These are phyloP conservation scores for Blumeria graminis DNA, from an alignment of 2,329 filamentous ascomycete genomes.

Conservation along the genomic window DNA sequence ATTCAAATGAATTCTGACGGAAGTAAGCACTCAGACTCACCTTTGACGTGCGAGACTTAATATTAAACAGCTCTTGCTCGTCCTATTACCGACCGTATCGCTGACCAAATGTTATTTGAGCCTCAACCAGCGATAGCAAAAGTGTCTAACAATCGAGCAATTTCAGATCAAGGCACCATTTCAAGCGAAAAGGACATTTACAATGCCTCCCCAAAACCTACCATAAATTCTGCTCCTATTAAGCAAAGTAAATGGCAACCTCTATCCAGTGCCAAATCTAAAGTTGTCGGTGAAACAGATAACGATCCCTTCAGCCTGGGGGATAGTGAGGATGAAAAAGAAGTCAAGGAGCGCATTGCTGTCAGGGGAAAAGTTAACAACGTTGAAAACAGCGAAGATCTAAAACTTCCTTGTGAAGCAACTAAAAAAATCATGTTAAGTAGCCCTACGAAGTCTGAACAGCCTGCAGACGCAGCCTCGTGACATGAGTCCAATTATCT, in stretches of 20 bases:
- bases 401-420: slow-evolving; percentile 28
- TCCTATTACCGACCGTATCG: slow-evolving; percentile 34
- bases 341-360: slow-evolving; percentile 30
- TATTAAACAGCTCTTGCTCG: slow-evolving; percentile 24
- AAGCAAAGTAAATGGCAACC: slow-evolving; percentile 96
- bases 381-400: slow-evolving; percentile 28
- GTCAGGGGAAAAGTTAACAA: slow-evolving; percentile 25
- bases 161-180: slow-evolving; percentile 28
- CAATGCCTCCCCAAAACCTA: slow-evolving; percentile 32
- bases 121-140: slow-evolving; percentile 23
- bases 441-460: slow-evolving; percentile 10
- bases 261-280: slow-evolving; percentile 61
- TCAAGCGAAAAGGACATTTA: slow-evolving; percentile 67
- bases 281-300: slow-evolving; percentile 60
- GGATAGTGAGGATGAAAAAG: slow-evolving; percentile 82
- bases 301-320: slow-evolving; percentile 94
- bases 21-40: slow-evolving; percentile 22
- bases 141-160: slow-evolving; percentile 23
- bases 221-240: slow-evolving; percentile 21
- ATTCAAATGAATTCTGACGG: slow-evolving; percentile 39
- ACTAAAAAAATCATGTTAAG: slow-evolving; percentile 25
- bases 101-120: slow-evolving; percentile 65
- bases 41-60: slow-evolving; percentile 3
- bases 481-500: too few species aligned
- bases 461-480: too few species aligned